phyloP scores from a whole-genome alignment of 805 yeast genomes.

The Wickerhamiella brachini region DNA sequence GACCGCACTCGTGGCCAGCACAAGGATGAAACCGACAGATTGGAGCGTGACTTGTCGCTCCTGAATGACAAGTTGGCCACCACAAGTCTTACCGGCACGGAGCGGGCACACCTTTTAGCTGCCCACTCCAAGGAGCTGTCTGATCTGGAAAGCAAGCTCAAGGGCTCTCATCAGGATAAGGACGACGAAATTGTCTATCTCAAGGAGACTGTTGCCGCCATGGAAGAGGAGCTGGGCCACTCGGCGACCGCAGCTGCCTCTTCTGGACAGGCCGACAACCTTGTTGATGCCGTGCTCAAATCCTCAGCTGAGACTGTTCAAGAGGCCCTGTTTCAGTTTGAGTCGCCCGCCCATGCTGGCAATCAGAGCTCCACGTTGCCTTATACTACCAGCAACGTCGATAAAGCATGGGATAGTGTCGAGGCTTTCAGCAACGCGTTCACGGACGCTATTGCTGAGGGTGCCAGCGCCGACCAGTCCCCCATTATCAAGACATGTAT shows the following conservation, averaged over 20 bases:
- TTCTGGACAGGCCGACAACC: conserved; percentile 22
- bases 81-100: conserved; percentile 30
- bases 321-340: conserved; percentile 52
- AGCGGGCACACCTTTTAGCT: conserved; percentile 11
- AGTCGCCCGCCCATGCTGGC: conserved; percentile 66
- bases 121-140: conserved; percentile 14
- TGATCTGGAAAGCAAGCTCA: conserved; percentile 14
- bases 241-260: background rate
- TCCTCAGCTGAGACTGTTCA: conserved; percentile 63
- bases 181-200: conserved; percentile 69
- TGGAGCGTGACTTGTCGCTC: conserved; percentile 51
- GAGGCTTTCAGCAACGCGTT: conserved; percentile 71
- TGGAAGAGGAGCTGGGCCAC: conserved; percentile 60
- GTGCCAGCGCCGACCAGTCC: conserved; percentile 46
- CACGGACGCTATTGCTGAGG: conserved; percentile 64
- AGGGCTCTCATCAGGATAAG: conserved; percentile 34
- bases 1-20: conserved; percentile 56
- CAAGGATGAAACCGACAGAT: conserved; percentile 48
- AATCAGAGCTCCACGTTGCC: conserved; percentile 63
- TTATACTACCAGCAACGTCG: conserved; percentile 52
- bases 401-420: conserved; percentile 53
- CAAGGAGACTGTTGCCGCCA: conserved; percentile 42
- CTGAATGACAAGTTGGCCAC: conserved; percentile 42
- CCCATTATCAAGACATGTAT: conserved; percentile 49
- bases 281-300: conserved; percentile 55